Percentiles rank a stretch among this genome's conserved stretches.
Evolutionary conservation across 1,284 basidiomycete genomes (phyloP).

Genomic region (Fomitopsis betulina): DNA sequence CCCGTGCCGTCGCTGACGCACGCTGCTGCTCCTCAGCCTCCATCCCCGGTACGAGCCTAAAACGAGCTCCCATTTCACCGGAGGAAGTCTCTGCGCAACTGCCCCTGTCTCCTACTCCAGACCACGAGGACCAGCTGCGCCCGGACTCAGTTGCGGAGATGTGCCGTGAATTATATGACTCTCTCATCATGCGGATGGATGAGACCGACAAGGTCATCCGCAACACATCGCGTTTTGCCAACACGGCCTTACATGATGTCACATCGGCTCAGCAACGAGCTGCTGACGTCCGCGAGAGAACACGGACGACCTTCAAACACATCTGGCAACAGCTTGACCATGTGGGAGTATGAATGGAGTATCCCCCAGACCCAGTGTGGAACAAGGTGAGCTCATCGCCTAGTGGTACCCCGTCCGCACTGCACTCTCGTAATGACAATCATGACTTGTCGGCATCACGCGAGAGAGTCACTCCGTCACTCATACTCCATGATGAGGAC

Average conservation of each 20-base stretch:
- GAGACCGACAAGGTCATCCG: not conserved
- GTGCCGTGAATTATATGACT: not conserved
- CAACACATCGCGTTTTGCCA: not conserved
- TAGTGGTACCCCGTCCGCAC: not conserved
- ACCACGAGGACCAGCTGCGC: too few relatives aligned
- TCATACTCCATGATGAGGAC: not conserved
- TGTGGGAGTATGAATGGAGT: not conserved
- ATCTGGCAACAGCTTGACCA: not conserved
- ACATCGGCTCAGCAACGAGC: not conserved
- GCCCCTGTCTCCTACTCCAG: too few relatives aligned
- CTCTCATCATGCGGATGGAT: not conserved
- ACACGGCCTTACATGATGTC: not conserved
- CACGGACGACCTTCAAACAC: not conserved
- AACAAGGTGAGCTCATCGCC: too few relatives aligned
- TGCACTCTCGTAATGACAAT: not conserved
- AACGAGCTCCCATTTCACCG: too few relatives aligned
- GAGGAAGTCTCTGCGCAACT: too few relatives aligned
- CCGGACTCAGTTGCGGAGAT: not conserved
- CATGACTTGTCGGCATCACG: not conserved
- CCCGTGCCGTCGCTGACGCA: too few relatives aligned
- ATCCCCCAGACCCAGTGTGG: too few relatives aligned
- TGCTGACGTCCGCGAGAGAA: not conserved
- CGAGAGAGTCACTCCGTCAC: too few relatives aligned
- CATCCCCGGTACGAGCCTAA: too few relatives aligned
- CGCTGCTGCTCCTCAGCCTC: too few relatives aligned